A percentile compares a stretch with the other conserved stretches of the same genome.
Evolutionary conservation across 306 rosid species (phyloP).

Genomic region (Acacia melanoxylon): DNA sequence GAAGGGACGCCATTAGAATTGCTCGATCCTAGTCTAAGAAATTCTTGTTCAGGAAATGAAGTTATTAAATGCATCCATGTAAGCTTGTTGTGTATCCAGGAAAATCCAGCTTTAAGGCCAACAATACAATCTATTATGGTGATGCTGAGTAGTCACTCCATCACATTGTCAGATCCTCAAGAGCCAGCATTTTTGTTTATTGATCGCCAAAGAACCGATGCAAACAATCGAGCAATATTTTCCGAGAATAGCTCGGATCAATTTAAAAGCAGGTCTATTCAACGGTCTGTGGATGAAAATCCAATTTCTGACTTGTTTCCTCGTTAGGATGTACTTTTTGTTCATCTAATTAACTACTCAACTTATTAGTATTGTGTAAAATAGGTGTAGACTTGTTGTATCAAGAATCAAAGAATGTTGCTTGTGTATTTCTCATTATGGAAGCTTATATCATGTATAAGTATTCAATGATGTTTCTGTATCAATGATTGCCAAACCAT

Average conservation of each 20-base stretch:
- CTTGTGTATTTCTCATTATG: no score
- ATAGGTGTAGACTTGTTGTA: no score
- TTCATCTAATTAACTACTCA: no score
- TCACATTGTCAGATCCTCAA: background rate
- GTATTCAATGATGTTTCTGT: no score
- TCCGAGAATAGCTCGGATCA: background rate
- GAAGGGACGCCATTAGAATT: background rate
- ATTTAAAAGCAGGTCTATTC: constrained; percentile 5
- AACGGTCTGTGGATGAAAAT: background rate
- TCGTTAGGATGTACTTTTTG: background rate
- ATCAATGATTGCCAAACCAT: no score
- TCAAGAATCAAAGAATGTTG: no score
- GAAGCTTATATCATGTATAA: no score
- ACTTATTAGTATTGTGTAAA: background rate
- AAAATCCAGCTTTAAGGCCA: background rate
- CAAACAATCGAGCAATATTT: background rate
- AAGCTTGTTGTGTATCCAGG: background rate
- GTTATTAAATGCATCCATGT: background rate
- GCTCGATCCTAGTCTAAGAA: background rate
- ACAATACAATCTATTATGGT: background rate
- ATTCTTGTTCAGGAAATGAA: background rate
- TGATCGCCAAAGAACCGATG: background rate
- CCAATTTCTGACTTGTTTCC: background rate
- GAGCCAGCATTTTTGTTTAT: background rate
- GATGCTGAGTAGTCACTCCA: background rate